Evolutionary conservation across 1,139 yeast species (phyloP), one percentile per base, ranked within the genome.

Genomic region (Suhomyces panamericanus): DNA sequence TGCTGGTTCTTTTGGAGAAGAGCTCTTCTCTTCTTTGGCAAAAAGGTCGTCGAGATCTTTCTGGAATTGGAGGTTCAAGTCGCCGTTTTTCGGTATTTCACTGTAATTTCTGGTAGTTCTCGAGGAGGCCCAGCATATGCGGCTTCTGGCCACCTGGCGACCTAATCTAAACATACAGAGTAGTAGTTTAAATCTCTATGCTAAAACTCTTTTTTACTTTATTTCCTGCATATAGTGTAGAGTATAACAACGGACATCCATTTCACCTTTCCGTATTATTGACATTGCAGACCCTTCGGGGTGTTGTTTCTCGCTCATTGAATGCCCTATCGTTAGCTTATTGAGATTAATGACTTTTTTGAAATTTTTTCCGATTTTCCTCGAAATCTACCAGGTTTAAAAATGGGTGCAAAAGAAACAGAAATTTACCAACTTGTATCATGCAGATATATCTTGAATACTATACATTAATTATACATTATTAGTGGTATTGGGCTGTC

Each of bases 391-490:
- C 24, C 24, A 7, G 24, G 9, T 20, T 8, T 20, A 20, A 20
- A 20, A 20, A 20, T 20, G 24, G 24, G 24, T 20, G 24, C 24
- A 20, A 20, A 20, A 20, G 24, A 20, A 20, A 8, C 24, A 20
- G 24, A 20, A 20, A 2, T 20, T 20, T 10, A 12, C 29, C n/a
- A 26, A 26, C 12, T 26, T 12, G 29, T 10, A 26, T 10, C n/a
- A 10, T 12, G 12, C 29, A 26, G n/a, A 26, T 26, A 26, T 26
- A 34, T 26, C 29, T 22, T 14, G 24, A 34, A 26, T 37, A 37
- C 17, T 37, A 37, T 37, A 37, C 39, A 37, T 37, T 37, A 30
- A 20, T 37, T 37, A 37, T 37, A 37, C 39, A 37, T 24, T 34
- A 34, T 34, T 34, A 22, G 15, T 14, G 26, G 20, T 34, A 20